A percentile compares a stretch with the other conserved stretches of the same genome.
Conservation (phyloP, 2,329 filamentous ascomycete species). For the Ophiostoma montium region DNA sequence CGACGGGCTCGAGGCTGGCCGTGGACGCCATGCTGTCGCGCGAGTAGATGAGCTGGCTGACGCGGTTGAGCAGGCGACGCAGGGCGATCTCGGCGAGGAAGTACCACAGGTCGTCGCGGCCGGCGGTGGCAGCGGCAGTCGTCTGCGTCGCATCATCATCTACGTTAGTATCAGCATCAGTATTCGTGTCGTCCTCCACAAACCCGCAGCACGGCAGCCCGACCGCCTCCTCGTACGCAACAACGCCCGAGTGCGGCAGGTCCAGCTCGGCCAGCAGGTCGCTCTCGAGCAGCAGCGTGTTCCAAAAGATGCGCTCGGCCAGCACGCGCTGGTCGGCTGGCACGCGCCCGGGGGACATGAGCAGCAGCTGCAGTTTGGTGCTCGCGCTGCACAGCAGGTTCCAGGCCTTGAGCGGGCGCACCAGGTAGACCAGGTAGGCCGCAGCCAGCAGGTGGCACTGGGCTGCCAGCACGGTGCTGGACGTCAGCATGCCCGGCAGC, state of each 20-base stretch:
- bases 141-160: no score
- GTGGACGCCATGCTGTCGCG: constrained; percentile 59
- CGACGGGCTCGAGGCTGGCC: constrained; percentile 60
- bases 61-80: constrained; percentile 60
- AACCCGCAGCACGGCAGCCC: constrained; percentile 68
- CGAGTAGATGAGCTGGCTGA: constrained; percentile 67
- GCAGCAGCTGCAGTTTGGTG: constrained; percentile 65
- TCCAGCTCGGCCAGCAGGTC: constrained; percentile 69
- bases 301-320: constrained; percentile 72
- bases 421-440: constrained; percentile 71
- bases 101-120: constrained; percentile 72
- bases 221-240: constrained; percentile 68
- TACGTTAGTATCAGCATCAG: no score
- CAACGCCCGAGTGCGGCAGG: constrained; percentile 68
- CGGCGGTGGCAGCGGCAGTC: no score
- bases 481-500: constrained; percentile 64
- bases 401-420: constrained; percentile 73
- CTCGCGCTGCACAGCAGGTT: constrained; percentile 65
- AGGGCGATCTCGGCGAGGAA: constrained; percentile 74
- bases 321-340: constrained; percentile 58
- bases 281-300: constrained; percentile 65
- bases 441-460: constrained; percentile 72
- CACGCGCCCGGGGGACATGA: constrained; percentile 56
- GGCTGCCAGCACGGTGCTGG: constrained; percentile 62
- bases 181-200: constrained; percentile 59